A percentile compares a stretch with the other conserved stretches of the same genome.
phyloP scores from a whole-genome alignment of 2,329 filamentous ascomycete species.

The Aspergillus bombycis region DNA sequence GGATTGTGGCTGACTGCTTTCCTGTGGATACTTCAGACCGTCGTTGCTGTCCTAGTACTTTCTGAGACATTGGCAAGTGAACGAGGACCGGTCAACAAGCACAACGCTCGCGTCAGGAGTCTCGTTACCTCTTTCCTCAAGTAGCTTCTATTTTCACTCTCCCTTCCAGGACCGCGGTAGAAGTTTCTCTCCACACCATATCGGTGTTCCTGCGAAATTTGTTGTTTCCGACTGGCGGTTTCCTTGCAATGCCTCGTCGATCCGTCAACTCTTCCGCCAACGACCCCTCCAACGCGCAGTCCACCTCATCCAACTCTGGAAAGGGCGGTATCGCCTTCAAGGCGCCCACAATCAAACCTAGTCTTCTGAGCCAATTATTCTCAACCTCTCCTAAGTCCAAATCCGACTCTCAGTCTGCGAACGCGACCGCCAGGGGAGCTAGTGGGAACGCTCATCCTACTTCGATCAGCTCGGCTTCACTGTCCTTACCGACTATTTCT shows the following conservation, averaged over 20 bases:
- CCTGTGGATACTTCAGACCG: not conserved
- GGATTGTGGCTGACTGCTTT: not conserved
- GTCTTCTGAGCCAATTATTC: slow-evolving; percentile 81
- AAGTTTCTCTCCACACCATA: slow-evolving; percentile 9
- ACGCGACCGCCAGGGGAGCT: slow-evolving; percentile 68
- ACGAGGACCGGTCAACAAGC: not conserved
- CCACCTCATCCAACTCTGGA: slow-evolving; percentile 56
- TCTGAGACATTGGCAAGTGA: not conserved
- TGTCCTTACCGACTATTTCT: slow-evolving; percentile 87
- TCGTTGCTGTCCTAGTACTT: not conserved
- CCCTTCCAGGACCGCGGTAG: not conserved
- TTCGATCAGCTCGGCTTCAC: slow-evolving; percentile 70
- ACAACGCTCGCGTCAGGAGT: not conserved
- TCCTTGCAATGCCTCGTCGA: slow-evolving; percentile 65
- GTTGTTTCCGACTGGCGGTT: slow-evolving; percentile 16
- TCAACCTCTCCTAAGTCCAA: slow-evolving; percentile 77
- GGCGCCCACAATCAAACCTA: slow-evolving; percentile 63
- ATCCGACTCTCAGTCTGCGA: slow-evolving; percentile 56
- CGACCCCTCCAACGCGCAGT: slow-evolving; percentile 52
- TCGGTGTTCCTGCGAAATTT: slow-evolving; percentile 19
- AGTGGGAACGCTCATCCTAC: slow-evolving; percentile 54
- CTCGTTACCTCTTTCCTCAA: not conserved
- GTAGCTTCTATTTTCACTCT: not conserved
- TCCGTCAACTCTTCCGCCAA: slow-evolving; percentile 60
- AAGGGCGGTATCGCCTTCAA: slow-evolving; percentile 56